Evolutionary conservation across 129 eudicot genomes (phyloP).

Genomic region (Flaveria brownii): DNA sequence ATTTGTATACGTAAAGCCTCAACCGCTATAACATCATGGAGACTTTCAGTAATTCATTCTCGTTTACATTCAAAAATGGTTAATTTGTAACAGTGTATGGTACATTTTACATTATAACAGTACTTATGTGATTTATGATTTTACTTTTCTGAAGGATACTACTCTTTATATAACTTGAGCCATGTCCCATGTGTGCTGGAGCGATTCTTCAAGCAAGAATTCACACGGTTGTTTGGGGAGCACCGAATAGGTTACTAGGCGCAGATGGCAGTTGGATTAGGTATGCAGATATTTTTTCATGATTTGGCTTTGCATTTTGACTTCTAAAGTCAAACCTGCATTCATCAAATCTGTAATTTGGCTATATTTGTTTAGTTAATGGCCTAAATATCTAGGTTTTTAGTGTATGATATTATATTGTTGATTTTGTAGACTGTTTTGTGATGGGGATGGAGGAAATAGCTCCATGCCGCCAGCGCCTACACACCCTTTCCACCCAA

Average conservation of each 20-base stretch:
- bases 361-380: background rate
- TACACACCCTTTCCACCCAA: conserved; percentile 86
- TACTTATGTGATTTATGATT: conserved; percentile 2
- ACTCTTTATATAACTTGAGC: conserved; percentile 91
- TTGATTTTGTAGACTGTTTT: conserved; percentile 64
- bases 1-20: conserved; percentile 86
- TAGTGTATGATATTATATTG: conserved; percentile 3
- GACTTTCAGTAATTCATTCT: conserved; percentile 61
- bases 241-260: conserved; percentile 95
- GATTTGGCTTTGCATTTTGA: conserved; percentile 5
- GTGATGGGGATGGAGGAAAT: conserved; percentile 46
- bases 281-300: conserved; percentile 38
- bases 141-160: conserved; percentile 56
- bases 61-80: background rate
- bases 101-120: background rate
- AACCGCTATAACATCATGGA: conserved; percentile 67
- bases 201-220: conserved; percentile 94
- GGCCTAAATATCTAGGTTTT: background rate
- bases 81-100: too few relatives aligned
- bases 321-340: conserved; percentile 1
- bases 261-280: conserved; percentile 99
- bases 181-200: conserved; percentile 99
- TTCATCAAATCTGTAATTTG: background rate
- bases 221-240: conserved; percentile 90
- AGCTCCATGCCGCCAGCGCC: conserved; percentile 61